These are phyloP conservation scores for Colletotrichum sp. DNA, from an alignment of 2,329 filamentous ascomycete species.

Conservation along the genomic window DNA sequence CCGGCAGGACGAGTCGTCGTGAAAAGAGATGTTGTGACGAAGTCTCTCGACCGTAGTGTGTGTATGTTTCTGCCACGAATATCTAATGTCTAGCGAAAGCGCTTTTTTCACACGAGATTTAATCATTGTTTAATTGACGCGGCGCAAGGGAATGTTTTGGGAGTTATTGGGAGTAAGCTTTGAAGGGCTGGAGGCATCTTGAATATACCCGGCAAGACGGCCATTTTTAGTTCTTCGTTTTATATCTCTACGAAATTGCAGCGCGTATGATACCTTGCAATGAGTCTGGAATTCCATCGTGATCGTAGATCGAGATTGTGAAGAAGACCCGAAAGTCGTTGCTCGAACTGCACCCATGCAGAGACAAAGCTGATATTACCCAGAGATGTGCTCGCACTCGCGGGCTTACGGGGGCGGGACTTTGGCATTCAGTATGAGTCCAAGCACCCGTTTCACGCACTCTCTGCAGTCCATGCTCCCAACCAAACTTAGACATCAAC, in stretches of 20 bases:
- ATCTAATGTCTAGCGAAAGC: too few species aligned
- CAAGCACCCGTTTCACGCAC: background rate
- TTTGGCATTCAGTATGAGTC: background rate
- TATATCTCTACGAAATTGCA: background rate
- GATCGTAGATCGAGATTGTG: too few species aligned
- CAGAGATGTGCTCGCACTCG: background rate
- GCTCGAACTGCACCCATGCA: too few species aligned
- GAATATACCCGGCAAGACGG: background rate
- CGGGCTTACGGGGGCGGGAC: background rate
- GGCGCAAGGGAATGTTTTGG: background rate
- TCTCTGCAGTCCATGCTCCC: background rate
- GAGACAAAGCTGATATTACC: too few species aligned
- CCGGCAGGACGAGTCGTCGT: background rate
- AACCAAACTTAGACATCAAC: background rate
- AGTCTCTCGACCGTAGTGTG: accelerated
- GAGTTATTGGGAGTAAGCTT: background rate
- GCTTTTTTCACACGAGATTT: background rate
- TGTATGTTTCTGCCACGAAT: background rate
- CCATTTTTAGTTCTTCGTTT: background rate
- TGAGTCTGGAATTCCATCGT: background rate
- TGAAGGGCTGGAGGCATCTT: background rate
- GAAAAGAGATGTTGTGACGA: background rate
- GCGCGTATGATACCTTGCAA: background rate
- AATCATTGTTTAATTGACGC: background rate
- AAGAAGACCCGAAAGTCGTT: too few species aligned